These are phyloP conservation scores for Termitomyces bulborhizus DNA, from an alignment of 768 basidiomycete genomes.

Conservation along the genomic window DNA sequence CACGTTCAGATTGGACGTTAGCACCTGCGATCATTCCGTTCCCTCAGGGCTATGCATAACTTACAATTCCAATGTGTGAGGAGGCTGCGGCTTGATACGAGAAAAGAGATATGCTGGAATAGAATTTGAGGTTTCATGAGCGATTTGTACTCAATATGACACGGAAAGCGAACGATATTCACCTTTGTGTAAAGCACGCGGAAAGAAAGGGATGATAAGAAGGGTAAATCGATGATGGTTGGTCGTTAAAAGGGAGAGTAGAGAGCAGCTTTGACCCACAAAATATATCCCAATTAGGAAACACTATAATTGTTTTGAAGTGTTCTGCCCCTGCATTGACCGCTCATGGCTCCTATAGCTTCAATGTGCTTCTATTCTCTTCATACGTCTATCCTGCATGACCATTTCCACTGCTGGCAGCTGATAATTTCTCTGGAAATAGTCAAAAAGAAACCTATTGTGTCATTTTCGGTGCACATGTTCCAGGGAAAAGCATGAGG, in stretches of 20 bases:
- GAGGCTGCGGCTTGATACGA: not conserved
- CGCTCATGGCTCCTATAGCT: not conserved
- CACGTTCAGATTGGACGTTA: not conserved
- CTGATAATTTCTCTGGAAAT: too few species aligned
- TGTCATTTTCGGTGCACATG: too few species aligned
- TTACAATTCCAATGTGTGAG: not conserved
- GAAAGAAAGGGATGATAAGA: not conserved
- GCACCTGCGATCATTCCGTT: not conserved
- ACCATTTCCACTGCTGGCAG: too few species aligned
- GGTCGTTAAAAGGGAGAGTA: not conserved
- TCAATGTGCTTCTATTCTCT: not conserved
- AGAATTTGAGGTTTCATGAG: not conserved
- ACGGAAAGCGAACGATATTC: not conserved
- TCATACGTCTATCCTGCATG: not conserved
- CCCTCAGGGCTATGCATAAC: not conserved
- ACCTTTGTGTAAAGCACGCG: not conserved
- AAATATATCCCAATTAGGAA: conserved; percentile 4
- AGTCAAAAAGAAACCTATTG: too few species aligned
- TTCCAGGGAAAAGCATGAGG: too few species aligned
- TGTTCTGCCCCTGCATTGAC: not conserved
- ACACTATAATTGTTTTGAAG: conserved; percentile 1
- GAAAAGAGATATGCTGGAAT: not conserved
- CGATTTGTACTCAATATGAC: not conserved
- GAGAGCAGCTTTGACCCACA: conserved; percentile 1
- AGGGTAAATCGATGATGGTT: not conserved